These are phyloP conservation scores for Trypanosoma congolense DNA, from an alignment of 208 protist species.

Conservation along the genomic window DNA sequence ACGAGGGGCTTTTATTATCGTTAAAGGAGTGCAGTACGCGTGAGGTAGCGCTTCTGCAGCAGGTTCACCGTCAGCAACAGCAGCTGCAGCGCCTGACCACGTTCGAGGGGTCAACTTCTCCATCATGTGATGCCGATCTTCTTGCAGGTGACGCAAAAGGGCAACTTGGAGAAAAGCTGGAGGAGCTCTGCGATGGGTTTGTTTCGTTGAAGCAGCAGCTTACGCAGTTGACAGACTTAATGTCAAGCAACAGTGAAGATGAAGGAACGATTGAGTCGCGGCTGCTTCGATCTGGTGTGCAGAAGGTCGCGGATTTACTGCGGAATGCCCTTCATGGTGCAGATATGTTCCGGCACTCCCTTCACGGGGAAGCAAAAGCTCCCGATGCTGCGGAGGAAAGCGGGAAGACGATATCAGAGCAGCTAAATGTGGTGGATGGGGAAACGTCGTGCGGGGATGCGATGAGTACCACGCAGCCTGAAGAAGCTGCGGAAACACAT, in stretches of 20 bases:
- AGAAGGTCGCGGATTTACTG: conserved; percentile 15
- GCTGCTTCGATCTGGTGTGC: conserved; percentile 13
- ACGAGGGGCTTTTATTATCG: conserved; percentile 26
- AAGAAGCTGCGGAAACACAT: not conserved
- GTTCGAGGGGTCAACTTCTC: not conserved
- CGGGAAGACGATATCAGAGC: no score
- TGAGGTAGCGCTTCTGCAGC: conserved; percentile 35
- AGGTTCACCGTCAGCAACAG: conserved; percentile 35
- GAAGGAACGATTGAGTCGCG: conserved; percentile 5
- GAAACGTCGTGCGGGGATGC: not conserved
- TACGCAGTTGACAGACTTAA: conserved; percentile 9
- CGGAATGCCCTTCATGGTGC: conserved; percentile 17
- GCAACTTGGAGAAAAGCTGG: conserved; percentile 1
- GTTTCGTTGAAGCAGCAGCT: conserved; percentile 13
- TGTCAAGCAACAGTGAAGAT: not conserved
- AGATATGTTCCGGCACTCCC: conserved; percentile 15
- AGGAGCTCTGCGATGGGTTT: conserved; percentile 11
- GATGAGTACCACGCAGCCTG: no score
- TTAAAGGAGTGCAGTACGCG: conserved; percentile 34
- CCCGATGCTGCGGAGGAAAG: not conserved
- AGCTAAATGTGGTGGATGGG: conserved; percentile 3
- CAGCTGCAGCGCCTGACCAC: conserved; percentile 23
- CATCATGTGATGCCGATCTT: not conserved
- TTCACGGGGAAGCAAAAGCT: conserved; percentile 3
- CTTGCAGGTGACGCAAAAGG: not conserved